Percentiles rank a stretch among this genome's conserved stretches.
These are phyloP conservation scores for Papiliotrema laurentii DNA, from an alignment of 1,284 basidiomycete genomes.

Conservation along the genomic window DNA sequence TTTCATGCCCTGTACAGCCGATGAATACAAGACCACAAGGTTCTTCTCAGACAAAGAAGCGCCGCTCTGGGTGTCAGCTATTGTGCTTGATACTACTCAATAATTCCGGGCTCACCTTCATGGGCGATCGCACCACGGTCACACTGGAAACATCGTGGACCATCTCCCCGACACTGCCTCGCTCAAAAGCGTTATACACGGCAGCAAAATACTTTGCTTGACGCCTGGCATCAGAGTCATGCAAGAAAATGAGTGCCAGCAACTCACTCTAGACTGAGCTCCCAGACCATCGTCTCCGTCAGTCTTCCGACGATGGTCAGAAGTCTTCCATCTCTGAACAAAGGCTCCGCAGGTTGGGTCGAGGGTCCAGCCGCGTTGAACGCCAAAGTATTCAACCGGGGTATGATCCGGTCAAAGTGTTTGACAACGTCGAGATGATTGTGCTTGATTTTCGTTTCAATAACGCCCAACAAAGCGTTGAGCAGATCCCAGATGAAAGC, in stretches of 20 bases:
- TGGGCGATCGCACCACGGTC: too few species aligned
- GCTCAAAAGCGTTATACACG: conserved; percentile 59
- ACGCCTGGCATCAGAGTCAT: conserved; percentile 50
- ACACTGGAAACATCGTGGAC: conserved; percentile 52
- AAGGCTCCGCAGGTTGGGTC: conserved; percentile 32
- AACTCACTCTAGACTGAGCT: conserved; percentile 60
- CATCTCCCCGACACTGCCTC: conserved; percentile 57
- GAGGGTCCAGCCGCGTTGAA: conserved; percentile 52
- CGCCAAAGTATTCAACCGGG: conserved; percentile 66
- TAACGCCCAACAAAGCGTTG: conserved; percentile 59
- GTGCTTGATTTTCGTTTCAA: conserved; percentile 61
- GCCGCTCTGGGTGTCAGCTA: conserved; percentile 46
- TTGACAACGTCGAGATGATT: conserved; percentile 68
- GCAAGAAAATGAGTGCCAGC: not conserved
- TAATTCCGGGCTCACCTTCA: too few species aligned
- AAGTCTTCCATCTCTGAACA: conserved; percentile 63
- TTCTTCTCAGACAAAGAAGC: conserved; percentile 57
- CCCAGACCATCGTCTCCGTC: conserved; percentile 64
- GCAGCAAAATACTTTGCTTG: conserved; percentile 54
- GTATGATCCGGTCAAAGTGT: conserved; percentile 69
- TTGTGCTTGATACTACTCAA: too few species aligned
- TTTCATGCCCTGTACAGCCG: conserved; percentile 59
- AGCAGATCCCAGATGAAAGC: conserved; percentile 83
- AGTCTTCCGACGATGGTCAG: conserved; percentile 62
- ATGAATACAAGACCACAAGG: conserved; percentile 62